Conservation (phyloP, 495 filamentous ascomycete species). For the Penicillium goetzii region DNA sequence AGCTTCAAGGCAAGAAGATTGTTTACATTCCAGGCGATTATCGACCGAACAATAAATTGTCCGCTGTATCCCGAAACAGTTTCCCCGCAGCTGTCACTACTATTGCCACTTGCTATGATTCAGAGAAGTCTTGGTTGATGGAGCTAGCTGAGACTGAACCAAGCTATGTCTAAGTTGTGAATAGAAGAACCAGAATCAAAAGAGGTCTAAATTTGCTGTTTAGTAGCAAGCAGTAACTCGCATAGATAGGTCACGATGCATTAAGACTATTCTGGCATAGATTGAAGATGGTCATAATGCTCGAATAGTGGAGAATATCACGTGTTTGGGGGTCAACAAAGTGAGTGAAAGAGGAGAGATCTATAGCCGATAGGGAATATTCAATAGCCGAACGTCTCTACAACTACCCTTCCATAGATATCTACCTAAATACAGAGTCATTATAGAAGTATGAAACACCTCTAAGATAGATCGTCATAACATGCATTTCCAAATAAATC, state of each 20-base stretch:
- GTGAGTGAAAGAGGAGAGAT: not conserved
- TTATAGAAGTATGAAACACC: too few relatives aligned
- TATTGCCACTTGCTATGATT: not conserved
- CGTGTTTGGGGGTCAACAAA: not conserved
- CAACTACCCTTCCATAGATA: too few relatives aligned
- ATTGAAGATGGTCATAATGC: too few relatives aligned
- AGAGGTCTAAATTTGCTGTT: too few relatives aligned
- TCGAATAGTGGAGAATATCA: not conserved
- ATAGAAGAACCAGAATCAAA: not conserved
- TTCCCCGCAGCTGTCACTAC: not conserved
- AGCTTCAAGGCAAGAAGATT: not conserved
- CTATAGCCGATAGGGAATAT: not conserved
- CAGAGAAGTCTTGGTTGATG: not conserved
- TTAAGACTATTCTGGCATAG: too few relatives aligned
- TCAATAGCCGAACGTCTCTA: not conserved
- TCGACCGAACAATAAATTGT: not conserved
- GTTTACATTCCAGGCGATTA: not conserved
- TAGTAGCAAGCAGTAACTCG: too few relatives aligned
- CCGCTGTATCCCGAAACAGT: not conserved
- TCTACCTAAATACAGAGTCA: too few relatives aligned
- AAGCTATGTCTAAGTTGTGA: not conserved
- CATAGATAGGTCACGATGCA: too few relatives aligned
- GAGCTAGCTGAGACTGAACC: not conserved
- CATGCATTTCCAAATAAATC: not conserved
- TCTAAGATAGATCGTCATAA: not conserved